Evolutionary conservation across 129 eudicot genomes (phyloP), one percentile per base, ranked within the genome.

Genomic region (Pseudognaphalium luteoalbum): DNA sequence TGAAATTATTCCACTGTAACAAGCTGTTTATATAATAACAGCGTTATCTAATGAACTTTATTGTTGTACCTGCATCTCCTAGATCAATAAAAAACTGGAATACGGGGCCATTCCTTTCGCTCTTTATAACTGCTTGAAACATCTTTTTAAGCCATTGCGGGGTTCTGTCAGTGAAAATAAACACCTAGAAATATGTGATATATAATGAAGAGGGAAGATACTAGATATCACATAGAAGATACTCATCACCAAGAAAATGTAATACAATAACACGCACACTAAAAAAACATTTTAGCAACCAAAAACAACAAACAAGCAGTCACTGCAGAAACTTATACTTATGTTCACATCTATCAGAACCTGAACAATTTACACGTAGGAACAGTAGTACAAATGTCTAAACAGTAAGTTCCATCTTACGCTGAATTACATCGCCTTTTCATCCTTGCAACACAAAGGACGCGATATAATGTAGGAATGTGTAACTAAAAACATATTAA

Each of bases 81-180:
- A 88, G 76, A 76, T 93, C 98, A 81, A 93, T 85, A 82, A 93
- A 93, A 85, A 93, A 93, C 4, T 92, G 98, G 78, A 93, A 90
- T 21, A 93, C 91, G 5, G 97, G 97, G 63, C 92, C 92, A 66
- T 88, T 86, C 79, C 92, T 86, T 71, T 93, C 92, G 30, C 95
- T 90, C 86, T 87, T 88, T 42, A 82, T 84, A 72, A 93, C 88
- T 33, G 93, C 86, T 77, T 90, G 85, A 74, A 90, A 88, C 88
- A 87, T 86, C 90, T 93, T 90, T 82, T 87, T 93, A 21, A 93
- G 87, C 97, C 95, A 93, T 72, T 84, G 87, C 5, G 98, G 97
- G 58, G 92, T 84, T 87, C 98, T 93, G 85, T 61, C 59, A 72
- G 39, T 44, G 75, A 74, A 59, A 77, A 68, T 21, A 61, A 41